A percentile compares a stretch with the other conserved stretches of the same genome.
phyloP scores from a whole-genome alignment of 1,284 basidiomycete species.

The Ceratobasidium sp. region DNA sequence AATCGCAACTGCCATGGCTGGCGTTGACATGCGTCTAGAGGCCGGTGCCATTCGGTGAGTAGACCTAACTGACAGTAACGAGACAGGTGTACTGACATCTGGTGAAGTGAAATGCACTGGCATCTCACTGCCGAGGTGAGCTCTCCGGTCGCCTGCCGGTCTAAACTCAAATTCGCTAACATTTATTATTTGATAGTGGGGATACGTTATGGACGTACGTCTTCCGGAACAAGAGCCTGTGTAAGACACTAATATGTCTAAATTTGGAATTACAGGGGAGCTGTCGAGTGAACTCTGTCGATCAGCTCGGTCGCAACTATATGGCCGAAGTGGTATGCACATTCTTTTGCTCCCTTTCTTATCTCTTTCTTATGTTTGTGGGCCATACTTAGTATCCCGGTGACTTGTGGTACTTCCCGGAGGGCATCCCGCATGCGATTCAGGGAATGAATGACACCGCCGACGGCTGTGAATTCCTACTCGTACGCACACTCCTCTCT shows the following conservation, averaged over 20 bases:
- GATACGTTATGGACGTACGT: conserved; percentile 67
- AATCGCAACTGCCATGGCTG: conserved; percentile 71
- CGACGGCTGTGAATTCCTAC: conserved; percentile 75
- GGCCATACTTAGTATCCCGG: conserved; percentile 26
- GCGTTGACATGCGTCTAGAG: conserved; percentile 79
- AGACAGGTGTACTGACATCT: background rate
- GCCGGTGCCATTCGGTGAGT: conserved; percentile 72
- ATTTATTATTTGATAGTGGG: conserved; percentile 65
- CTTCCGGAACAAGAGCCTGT: background rate
- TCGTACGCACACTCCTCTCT: conserved; percentile 61
- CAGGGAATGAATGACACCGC: conserved; percentile 72
- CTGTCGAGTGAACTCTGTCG: conserved; percentile 73
- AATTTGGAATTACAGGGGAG: conserved; percentile 62
- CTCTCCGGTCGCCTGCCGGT: background rate
- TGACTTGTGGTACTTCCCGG: conserved; percentile 71
- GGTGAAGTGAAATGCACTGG: conserved; percentile 50
- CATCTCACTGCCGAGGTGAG: conserved; percentile 49
- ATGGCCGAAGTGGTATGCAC: conserved; percentile 67
- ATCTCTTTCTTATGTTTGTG: conserved; percentile 50
- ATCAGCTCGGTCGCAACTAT: conserved; percentile 72
- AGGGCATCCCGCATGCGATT: conserved; percentile 73
- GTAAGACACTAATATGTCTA: too few species aligned
- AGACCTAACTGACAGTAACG: background rate
- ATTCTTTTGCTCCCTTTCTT: conserved; percentile 58
- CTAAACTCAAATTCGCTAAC: background rate